phyloP scores from a whole-genome alignment of 164 flowering plant species.

The Sextonia rubra region DNA sequence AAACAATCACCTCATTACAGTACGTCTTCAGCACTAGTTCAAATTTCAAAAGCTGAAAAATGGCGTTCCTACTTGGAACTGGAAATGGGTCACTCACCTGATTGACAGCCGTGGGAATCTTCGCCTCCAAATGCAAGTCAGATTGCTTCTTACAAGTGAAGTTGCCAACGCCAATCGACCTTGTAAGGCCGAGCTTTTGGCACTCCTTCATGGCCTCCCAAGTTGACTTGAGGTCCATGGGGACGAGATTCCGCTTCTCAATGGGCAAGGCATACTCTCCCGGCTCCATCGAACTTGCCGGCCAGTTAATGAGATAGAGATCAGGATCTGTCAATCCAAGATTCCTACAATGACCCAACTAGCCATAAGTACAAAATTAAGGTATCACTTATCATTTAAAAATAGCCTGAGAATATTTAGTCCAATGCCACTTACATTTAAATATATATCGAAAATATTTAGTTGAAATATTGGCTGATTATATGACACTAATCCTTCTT shows the following conservation, averaged over 20 bases:
- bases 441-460: too few relatives aligned
- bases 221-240: conserved; percentile 18
- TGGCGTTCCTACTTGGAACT: not conserved
- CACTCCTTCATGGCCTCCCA: conserved; percentile 34
- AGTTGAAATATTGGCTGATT: too few relatives aligned
- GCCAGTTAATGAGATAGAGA: conserved; percentile 11
- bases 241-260: conserved; percentile 16
- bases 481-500: too few relatives aligned
- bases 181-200: conserved; percentile 21
- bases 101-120: conserved; percentile 29
- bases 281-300: conserved; percentile 4
- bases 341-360: conserved; percentile 4
- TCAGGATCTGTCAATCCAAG: conserved; percentile 11
- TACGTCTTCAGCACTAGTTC: not conserved
- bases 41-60: not conserved
- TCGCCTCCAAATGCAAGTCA: conserved; percentile 16
- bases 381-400: not conserved
- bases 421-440: too few relatives aligned
- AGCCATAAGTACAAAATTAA: not conserved
- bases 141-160: conserved; percentile 25
- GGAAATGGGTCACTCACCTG: conserved; percentile 15
- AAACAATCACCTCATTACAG: not conserved
- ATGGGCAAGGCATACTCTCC: not conserved
- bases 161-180: conserved; percentile 30
- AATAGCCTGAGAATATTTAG: not conserved